Conservation (phyloP, 164 flowering plant species). For the Vitis rupestris region DNA sequence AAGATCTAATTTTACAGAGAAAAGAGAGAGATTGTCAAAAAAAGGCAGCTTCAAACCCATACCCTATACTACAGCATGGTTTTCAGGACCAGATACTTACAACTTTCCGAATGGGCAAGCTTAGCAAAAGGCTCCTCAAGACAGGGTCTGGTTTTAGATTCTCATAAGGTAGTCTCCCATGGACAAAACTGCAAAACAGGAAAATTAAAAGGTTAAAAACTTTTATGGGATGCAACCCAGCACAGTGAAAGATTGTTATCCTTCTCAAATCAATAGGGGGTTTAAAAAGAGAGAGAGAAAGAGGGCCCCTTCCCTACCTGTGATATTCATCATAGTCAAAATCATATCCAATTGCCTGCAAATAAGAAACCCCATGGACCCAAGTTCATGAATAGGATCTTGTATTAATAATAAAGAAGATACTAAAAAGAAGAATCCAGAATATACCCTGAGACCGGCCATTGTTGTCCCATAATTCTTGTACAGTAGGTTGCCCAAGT, state of each 20-base stretch:
- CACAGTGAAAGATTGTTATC: too few relatives aligned
- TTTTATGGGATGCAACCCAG: too few relatives aligned
- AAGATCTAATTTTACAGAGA: constrained; percentile 37
- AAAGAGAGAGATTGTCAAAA: constrained; percentile 3
- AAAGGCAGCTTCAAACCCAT: neutral
- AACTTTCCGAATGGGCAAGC: constrained; percentile 57
- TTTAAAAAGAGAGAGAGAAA: neutral
- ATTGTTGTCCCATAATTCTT: constrained; percentile 74
- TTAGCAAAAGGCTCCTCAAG: constrained; percentile 46
- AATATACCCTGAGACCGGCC: constrained; percentile 74
- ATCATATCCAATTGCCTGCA: constrained; percentile 72
- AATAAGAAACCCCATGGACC: constrained; percentile 8
- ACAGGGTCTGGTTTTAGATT: constrained; percentile 62
- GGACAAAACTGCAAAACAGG: constrained; percentile 47
- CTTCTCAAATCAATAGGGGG: too few relatives aligned
- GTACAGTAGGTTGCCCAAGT: constrained; percentile 44
- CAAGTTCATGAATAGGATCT: neutral
- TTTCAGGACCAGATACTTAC: constrained; percentile 32
- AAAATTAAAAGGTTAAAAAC: constrained; percentile 2
- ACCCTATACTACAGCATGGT: neutral
- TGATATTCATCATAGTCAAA: constrained; percentile 72
- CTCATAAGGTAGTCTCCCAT: constrained; percentile 67
- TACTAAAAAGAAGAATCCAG: neutral
- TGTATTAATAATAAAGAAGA: neutral
- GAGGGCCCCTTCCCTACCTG: constrained; percentile 25